Evolutionary conservation across 2,329 filamentous ascomycete species (phyloP).

Genomic region (Sordariomycetes sp.): DNA sequence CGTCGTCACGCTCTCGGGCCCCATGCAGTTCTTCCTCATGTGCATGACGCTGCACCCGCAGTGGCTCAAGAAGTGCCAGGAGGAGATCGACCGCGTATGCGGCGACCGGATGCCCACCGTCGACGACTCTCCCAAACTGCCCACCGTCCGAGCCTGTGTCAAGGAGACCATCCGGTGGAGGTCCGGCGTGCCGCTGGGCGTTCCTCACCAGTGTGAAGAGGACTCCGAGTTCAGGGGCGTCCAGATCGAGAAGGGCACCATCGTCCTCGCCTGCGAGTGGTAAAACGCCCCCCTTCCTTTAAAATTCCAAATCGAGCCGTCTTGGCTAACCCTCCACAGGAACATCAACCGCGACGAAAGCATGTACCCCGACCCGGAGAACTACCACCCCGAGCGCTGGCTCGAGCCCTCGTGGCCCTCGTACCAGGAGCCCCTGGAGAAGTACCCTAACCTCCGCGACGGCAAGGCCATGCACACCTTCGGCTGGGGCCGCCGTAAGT

Average conservation of each 20-base stretch:
- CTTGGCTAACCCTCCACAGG: conserved; percentile 19
- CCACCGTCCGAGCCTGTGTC: conserved; percentile 41
- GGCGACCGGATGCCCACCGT: conserved; percentile 41
- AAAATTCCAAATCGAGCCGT: neutral
- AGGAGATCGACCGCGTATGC: conserved; percentile 45
- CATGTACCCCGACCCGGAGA: conserved; percentile 54
- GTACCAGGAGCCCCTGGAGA: conserved; percentile 52
- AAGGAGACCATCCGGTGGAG: conserved; percentile 51
- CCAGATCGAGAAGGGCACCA: conserved; percentile 34
- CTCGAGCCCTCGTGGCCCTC: conserved; percentile 53
- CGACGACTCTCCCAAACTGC: conserved; percentile 36
- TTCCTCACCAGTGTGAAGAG: conserved; percentile 36
- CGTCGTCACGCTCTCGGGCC: conserved; percentile 36
- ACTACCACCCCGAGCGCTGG: conserved; percentile 51
- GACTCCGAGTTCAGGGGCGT: conserved; percentile 35
- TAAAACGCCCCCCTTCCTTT: conserved; percentile 12
- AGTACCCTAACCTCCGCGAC: conserved; percentile 51
- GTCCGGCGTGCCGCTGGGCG: conserved; percentile 41
- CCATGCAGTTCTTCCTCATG: conserved; percentile 40
- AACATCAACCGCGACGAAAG: conserved; percentile 45
- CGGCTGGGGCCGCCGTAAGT: conserved; percentile 52
- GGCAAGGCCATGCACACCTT: conserved; percentile 50
- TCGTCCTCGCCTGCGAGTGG: conserved; percentile 40
- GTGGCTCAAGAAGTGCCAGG: conserved; percentile 41
- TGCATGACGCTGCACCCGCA: conserved; percentile 40